phyloP scores from a whole-genome alignment of 768 basidiomycete species.

The Pleurotus tuoliensis region DNA sequence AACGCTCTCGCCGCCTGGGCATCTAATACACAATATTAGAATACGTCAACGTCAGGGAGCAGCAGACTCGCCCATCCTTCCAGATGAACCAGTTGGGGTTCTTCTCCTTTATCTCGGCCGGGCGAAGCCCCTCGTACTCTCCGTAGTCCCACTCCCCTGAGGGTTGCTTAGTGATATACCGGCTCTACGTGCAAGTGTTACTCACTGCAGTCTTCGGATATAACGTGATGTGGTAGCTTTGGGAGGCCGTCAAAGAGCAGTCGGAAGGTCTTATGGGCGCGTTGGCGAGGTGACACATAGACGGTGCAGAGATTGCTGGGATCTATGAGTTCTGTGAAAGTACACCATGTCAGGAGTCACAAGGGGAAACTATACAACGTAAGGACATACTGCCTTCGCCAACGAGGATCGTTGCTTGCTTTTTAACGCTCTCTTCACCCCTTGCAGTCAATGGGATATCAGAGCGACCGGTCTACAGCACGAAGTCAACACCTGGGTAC shows the following conservation, averaged over 20 bases:
- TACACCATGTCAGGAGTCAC: not conserved
- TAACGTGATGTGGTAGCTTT: slow-evolving; percentile 43
- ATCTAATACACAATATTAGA: slow-evolving; percentile 39
- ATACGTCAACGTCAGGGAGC: not conserved
- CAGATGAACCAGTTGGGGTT: slow-evolving; percentile 76
- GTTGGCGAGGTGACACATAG: slow-evolving; percentile 81
- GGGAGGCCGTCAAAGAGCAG: slow-evolving; percentile 58
- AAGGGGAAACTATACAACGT: not conserved
- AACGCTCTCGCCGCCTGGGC: slow-evolving; percentile 84
- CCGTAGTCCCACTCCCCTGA: slow-evolving; percentile 84
- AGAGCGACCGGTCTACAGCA: slow-evolving; percentile 69
- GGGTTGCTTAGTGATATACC: too few species aligned
- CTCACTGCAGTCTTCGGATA: slow-evolving; percentile 57
- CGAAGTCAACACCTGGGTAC: not conserved
- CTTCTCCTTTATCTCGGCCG: slow-evolving; percentile 70
- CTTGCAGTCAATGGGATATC: slow-evolving; percentile 84
- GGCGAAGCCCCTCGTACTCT: slow-evolving; percentile 78
- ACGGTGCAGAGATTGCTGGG: slow-evolving; percentile 72
- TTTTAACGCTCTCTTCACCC: slow-evolving; percentile 69
- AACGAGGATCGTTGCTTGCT: slow-evolving; percentile 62
- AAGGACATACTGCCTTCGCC: slow-evolving; percentile 68
- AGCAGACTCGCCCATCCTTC: slow-evolving; percentile 63
- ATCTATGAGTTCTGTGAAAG: slow-evolving; percentile 62
- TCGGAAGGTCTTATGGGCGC: slow-evolving; percentile 85
- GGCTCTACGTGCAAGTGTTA: too few species aligned